Conservation (phyloP, 495 filamentous ascomycete genomes). For the Talaromyces wortmannii region DNA sequence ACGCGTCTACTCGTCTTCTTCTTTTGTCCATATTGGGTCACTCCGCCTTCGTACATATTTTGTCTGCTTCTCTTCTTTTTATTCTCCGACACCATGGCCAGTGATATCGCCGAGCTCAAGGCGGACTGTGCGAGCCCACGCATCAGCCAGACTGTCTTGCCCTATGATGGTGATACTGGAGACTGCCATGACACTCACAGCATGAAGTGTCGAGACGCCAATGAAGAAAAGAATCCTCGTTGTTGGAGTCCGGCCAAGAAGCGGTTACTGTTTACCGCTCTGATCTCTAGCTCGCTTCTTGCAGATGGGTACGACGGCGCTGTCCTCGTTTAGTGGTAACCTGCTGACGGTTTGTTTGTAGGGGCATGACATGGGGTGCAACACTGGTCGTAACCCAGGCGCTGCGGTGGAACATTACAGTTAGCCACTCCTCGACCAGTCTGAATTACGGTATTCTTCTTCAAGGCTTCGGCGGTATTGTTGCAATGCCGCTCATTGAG, state of each 20-base stretch:
- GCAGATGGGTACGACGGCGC: conserved; percentile 24
- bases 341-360: conserved; percentile 17
- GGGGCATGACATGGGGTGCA: conserved; percentile 44
- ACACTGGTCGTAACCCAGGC: conserved; percentile 42
- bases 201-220: neutral
- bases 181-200: neutral
- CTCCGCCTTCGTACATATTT: neutral
- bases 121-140: neutral
- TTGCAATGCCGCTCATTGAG: conserved; percentile 43
- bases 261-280: conserved; percentile 23
- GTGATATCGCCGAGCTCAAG: neutral
- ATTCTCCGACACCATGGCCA: neutral
- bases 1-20: neutral
- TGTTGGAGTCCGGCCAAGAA: conserved; percentile 23
- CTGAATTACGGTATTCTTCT: conserved; percentile 44
- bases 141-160: neutral
- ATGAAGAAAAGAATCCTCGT: conserved; percentile 10
- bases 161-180: neutral
- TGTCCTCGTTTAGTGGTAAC: conserved; percentile 6
- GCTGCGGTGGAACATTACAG: conserved; percentile 35
- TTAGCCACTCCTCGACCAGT: conserved; percentile 34
- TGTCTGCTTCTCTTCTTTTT: neutral
- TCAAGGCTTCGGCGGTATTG: conserved; percentile 46
- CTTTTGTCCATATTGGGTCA: neutral
- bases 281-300: conserved; percentile 30